Evolutionary conservation across 2,329 filamentous ascomycete species (phyloP), one percentile per base, ranked within the genome.

Genomic region (Exophiala alcalophila): DNA sequence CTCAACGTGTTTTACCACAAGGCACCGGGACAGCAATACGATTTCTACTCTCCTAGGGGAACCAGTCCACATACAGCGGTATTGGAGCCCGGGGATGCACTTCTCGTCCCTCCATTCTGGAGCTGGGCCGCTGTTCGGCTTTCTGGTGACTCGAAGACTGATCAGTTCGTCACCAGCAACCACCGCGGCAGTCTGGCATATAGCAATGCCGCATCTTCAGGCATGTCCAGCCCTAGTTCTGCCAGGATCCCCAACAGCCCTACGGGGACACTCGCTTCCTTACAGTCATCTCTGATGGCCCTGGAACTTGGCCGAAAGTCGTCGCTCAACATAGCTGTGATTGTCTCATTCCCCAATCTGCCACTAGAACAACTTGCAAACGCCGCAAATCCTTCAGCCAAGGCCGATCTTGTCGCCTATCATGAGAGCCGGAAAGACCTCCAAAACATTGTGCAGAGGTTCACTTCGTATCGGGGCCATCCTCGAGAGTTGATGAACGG

Each of bases 71-170:
- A 84, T 48, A 79, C 87, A 62, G 82, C 80, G 1, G 56, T 73
- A 1, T 67, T 94, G 4, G 61, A 70, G 1, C 78, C 84, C 0
- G 86, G 88, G 2, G 88, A 94, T 43, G 73, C 90, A 2, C 66
- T 95, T 6, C 91, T 86, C 61, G 73, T 95, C 20, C 89, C 89
- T 0, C 79, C 86, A 1, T 73, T 92, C 55, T 95, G 89, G 89
- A 73, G 86, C 19, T 36, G 26, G 11, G 40, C 44, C 5, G 33
- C 32, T 28, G 40, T 43, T n/a, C n/a, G n/a, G n/a, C n/a, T n/a
- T n/a, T n/a, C n/a, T n/a, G n/a, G n/a, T n/a, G n/a, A n/a, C n/a
- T n/a, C n/a, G n/a, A n/a, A n/a, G n/a, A n/a, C n/a, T n/a, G n/a
- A n/a, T n/a, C n/a, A n/a, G n/a, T n/a, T n/a, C n/a, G n/a, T n/a